Evolutionary conservation across 2,329 filamentous ascomycete species (phyloP).

Genomic region (Diaporthe australafricana): DNA sequence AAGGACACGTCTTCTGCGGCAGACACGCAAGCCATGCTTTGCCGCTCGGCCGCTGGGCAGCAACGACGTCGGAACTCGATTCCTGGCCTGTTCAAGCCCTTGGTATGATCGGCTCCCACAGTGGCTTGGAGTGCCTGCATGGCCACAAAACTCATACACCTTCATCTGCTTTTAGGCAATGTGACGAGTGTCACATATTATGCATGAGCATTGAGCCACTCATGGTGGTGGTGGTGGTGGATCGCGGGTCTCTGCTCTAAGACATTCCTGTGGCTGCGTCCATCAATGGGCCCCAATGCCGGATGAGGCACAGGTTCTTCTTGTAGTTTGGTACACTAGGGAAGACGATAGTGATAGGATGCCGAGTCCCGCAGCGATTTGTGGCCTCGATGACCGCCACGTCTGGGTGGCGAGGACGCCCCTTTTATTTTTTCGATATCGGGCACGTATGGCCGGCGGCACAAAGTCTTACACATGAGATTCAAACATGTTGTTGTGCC

Average conservation of each 20-base stretch:
- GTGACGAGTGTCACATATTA: background rate
- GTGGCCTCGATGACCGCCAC: background rate
- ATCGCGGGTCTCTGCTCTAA: background rate
- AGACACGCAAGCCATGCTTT: constrained; percentile 2
- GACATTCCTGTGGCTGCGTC: background rate
- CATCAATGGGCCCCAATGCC: background rate
- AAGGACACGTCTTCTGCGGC: constrained; percentile 18
- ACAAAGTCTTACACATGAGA: background rate
- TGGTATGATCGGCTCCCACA: background rate
- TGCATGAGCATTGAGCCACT: background rate
- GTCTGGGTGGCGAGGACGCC: background rate
- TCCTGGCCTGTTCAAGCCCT: background rate
- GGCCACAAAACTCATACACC: background rate
- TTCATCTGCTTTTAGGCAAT: background rate
- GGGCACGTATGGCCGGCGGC: background rate
- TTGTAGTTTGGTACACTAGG: background rate
- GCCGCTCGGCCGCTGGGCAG: constrained; percentile 11
- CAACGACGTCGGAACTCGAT: background rate
- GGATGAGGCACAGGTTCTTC: background rate
- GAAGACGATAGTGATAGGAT: background rate
- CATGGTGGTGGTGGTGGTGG: no score
- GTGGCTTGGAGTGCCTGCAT: background rate
- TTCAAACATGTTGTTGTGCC: background rate
- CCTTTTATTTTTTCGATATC: background rate
- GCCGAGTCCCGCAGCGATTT: background rate